Conservation (phyloP, 2,329 filamentous ascomycete genomes). For the Allantophomopsis cytisporea region DNA sequence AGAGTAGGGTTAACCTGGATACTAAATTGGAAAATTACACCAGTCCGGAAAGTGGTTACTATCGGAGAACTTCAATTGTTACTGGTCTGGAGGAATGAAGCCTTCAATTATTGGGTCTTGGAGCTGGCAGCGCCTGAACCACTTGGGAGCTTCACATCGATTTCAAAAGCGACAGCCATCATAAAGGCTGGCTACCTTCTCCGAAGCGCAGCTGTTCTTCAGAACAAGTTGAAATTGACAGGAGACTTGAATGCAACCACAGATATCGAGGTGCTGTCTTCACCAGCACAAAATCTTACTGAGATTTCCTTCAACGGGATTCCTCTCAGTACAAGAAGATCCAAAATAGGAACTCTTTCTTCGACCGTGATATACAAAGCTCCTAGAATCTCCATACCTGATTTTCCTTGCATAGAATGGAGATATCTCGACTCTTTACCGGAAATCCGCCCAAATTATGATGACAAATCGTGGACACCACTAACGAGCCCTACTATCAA, state of each 20-base stretch:
- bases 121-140: slow-evolving; percentile 29
- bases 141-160: slow-evolving; percentile 18
- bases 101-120: slow-evolving; percentile 57
- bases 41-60: slow-evolving; percentile 35
- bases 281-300: slow-evolving; percentile 36
- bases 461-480: slow-evolving; percentile 58
- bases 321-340: slow-evolving; percentile 18
- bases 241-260: slow-evolving; percentile 64
- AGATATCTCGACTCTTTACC: slow-evolving; percentile 58
- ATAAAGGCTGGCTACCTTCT: slow-evolving; percentile 51
- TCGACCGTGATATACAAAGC: slow-evolving; percentile 33
- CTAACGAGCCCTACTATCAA: slow-evolving; percentile 44
- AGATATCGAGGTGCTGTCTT: slow-evolving; percentile 53
- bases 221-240: slow-evolving; percentile 42
- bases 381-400: slow-evolving; percentile 39
- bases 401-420: slow-evolving; percentile 48
- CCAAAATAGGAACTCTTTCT: slow-evolving; percentile 34
- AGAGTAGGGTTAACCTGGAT: slow-evolving; percentile 27
- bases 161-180: slow-evolving; percentile 26
- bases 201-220: slow-evolving; percentile 41
- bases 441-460: slow-evolving; percentile 48
- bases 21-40: slow-evolving; percentile 40
- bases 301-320: slow-evolving; percentile 48
- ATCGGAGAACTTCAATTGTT: slow-evolving; percentile 21
- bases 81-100: slow-evolving; percentile 42